Evolutionary conservation across 2,329 filamentous ascomycete species (phyloP), one percentile per base, ranked within the genome.

Genomic region (Aspergillus sp.): DNA sequence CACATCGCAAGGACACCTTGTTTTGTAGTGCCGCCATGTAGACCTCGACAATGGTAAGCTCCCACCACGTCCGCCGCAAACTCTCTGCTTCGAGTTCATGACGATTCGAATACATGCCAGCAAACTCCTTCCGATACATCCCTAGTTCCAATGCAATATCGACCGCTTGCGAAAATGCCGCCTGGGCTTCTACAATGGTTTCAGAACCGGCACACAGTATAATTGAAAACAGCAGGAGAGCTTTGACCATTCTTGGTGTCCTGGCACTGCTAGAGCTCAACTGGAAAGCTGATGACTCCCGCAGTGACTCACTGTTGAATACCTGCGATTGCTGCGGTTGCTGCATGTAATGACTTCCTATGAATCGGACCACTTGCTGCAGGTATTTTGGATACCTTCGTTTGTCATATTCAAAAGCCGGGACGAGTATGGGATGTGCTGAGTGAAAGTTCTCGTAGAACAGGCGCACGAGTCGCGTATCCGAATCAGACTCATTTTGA

Each of bases 51-150:
- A 86, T 77, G 58, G 83, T 89, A 29, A 86, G 59, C 57, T 79
- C 87, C 89, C 89, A 94, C 88, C 88, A 95, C 1, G 88, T 95
- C 50, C 89, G 75, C 29, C 88, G 78, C 79, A 86, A 85, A 61
- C 85, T 88, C 66, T 95, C 89, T 59, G 91, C 86, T 12, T 90
- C 62, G 1, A 86, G 71, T 0, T 56, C 51, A 80, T 77, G 5
- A 83, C 82, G 51, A 10, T 55, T 29, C 29, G 53, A 55, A 9
- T 55, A 41, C 8, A 61, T 54, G 1, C 56, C 44, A 6, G 64
- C 64, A 62, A 83, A 94, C 0, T 79, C 75, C 44, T 78, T 73
- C 3, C 78, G 79, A 59, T 94, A 82, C 68, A 95, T 79, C 0
- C 85, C 83, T 28, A 94, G 75, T 48, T 87, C 80, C 8, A 93